Evolutionary conservation across 257 asterid genomes (phyloP), one percentile per base, ranked within the genome.

Genomic region (Solanum lignicaule): DNA sequence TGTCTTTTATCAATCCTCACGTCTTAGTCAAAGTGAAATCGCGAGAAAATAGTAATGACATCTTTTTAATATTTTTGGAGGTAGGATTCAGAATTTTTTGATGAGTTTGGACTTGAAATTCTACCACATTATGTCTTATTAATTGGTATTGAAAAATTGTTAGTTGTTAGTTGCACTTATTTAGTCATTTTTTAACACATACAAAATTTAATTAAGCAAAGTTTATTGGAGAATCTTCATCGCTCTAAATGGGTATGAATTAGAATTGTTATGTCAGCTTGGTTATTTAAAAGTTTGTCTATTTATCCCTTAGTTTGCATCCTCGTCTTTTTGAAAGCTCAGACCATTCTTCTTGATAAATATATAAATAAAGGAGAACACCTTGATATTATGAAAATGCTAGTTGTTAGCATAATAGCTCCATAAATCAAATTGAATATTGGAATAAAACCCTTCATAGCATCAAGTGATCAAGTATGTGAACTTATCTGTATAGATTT

Each of bases 161-260:
- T 62, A 60, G 20, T 39, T 10, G 13, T 9, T 41, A 43, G 21
- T 48, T 48, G 20, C 7, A 27, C 35, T 66, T 27, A 14, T 27
- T 66, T 12, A 16, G 31, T 66, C 8, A 11, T 12, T 12, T 27
- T 65, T 66, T 12, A 11, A 66, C 9, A 27, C 35, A 27, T 12
- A 66, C 5, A 27, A 12, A 27, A 27, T 66, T 6, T 27, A 66
- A 68, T 12, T 14, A 68, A 68, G 9, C 21, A 66, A 66, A 25
- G 29, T 0, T 62, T 1, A 10, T n/a, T 2, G 72, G 32, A 65
- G 32, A 65, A 65, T 65, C 31, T 65, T 65, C 32, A 9, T 4
- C 15, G 6, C 15, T 23, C 2, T 23, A 9, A 62, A 11, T 0
- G 3, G 3, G 1, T 5, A 13, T 29, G 0, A 1, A 2, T 9